Percentiles rank a stretch among this genome's conserved stretches.
Conservation (phyloP, 2,329 filamentous ascomycete species). For the Alternaria sp. region DNA sequence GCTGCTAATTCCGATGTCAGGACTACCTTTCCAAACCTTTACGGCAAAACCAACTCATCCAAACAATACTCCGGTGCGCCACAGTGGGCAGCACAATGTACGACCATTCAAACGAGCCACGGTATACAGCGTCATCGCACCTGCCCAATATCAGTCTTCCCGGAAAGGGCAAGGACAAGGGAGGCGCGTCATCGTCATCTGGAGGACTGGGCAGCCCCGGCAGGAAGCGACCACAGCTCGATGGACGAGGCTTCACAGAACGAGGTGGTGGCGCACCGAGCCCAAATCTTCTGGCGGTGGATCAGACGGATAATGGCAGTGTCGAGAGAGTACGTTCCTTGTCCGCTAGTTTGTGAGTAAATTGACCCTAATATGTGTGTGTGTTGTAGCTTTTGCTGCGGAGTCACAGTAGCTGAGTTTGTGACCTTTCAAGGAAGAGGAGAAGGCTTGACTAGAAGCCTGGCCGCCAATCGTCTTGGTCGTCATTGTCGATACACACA, state of each 20-base stretch:
- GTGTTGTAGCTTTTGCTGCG: slow-evolving; percentile 55
- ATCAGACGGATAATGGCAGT: slow-evolving; percentile 68
- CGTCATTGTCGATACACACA: neutral
- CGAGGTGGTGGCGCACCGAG: slow-evolving; percentile 70
- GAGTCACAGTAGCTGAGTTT: slow-evolving; percentile 59
- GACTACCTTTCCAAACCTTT: slow-evolving; percentile 97
- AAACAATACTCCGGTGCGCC: slow-evolving; percentile 96
- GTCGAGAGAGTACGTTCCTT: slow-evolving; percentile 62
- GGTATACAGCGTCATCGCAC: slow-evolving; percentile 19
- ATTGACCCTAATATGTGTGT: slow-evolving; percentile 22
- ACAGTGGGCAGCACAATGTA: slow-evolving; percentile 85
- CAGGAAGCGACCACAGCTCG: slow-evolving; percentile 61
- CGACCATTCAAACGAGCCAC: slow-evolving; percentile 64
- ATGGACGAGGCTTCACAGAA: slow-evolving; percentile 74
- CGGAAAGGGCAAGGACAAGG: slow-evolving; percentile 12
- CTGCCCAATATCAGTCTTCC: slow-evolving; percentile 15
- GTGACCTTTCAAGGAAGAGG: slow-evolving; percentile 26
- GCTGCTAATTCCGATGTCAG: slow-evolving; percentile 36
- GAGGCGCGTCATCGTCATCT: slow-evolving; percentile 12
- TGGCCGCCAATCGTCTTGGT: slow-evolving; percentile 1
- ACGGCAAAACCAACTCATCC: slow-evolving; percentile 96
- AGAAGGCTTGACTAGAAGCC: slow-evolving; percentile 28
- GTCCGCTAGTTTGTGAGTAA: slow-evolving; percentile 31
- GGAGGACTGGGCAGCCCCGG: slow-evolving; percentile 10
- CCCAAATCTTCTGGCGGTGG: slow-evolving; percentile 67